Percentiles rank a stretch among this genome's conserved stretches.
Conservation (phyloP, 2,329 filamentous ascomycete species). For the Lasiodiplodia theobromae region DNA sequence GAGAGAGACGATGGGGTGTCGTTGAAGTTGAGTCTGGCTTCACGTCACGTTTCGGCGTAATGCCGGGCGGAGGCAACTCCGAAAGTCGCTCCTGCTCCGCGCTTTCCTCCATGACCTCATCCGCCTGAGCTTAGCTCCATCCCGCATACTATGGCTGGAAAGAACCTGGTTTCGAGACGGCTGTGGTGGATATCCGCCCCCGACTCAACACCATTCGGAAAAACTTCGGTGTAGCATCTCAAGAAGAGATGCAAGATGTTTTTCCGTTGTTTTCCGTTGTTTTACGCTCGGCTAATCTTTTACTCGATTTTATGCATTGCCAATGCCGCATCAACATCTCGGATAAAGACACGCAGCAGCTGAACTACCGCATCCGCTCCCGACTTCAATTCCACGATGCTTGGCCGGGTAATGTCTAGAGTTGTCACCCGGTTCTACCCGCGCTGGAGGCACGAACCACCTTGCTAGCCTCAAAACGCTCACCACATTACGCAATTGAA, state of each 20-base stretch:
- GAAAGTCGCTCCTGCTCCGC: background rate
- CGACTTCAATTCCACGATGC: slow-evolving; percentile 7
- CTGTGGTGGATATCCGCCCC: too few species aligned
- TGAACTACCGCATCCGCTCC: background rate
- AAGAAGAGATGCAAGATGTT: background rate
- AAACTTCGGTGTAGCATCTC: background rate
- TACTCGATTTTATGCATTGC: too few species aligned
- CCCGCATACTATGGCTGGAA: too few species aligned
- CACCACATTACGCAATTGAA: background rate
- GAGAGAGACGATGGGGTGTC: background rate
- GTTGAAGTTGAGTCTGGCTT: background rate
- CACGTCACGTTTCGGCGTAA: background rate
- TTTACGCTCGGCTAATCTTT: background rate
- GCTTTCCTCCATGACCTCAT: background rate
- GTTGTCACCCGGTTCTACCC: slow-evolving; percentile 15
- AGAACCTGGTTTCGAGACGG: too few species aligned
- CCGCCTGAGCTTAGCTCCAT: background rate
- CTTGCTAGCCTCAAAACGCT: background rate
- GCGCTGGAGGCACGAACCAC: background rate
- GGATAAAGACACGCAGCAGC: background rate
- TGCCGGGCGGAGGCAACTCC: background rate
- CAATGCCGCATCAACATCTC: background rate
- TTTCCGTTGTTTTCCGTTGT: too few species aligned
- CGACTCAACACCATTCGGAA: background rate
- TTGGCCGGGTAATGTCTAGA: slow-evolving; percentile 4